Percentiles rank a stretch among this genome's conserved stretches.
Conservation (phyloP, 2,329 filamentous ascomycete species). For the Paracamarosporium sp. region DNA sequence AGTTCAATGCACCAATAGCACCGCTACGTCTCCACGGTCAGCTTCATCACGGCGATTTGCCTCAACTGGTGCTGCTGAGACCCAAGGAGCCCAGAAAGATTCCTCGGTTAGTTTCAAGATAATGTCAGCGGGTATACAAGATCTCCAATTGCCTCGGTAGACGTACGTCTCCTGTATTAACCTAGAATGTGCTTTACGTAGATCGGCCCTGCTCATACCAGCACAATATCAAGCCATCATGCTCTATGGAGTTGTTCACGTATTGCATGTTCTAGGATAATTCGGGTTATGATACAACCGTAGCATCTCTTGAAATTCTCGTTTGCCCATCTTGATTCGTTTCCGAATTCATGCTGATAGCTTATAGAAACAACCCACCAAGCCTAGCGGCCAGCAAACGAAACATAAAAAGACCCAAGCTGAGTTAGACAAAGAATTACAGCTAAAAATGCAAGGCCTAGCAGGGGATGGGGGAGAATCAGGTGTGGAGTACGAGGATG, state of each 20-base stretch:
- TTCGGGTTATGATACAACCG: too few species aligned
- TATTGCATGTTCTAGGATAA: too few species aligned
- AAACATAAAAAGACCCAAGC: conserved; percentile 59
- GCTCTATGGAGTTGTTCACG: too few species aligned
- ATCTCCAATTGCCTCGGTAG: not conserved
- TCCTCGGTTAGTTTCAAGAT: conserved; percentile 5
- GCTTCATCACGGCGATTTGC: conserved; percentile 7
- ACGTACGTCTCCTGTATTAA: too few species aligned
- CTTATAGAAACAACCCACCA: conserved; percentile 16
- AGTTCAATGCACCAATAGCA: not conserved
- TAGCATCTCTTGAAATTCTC: not conserved
- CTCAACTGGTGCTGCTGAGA: conserved; percentile 3
- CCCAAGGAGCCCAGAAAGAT: conserved; percentile 3
- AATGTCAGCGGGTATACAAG: not conserved
- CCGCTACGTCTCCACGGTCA: not conserved
- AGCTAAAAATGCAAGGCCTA: conserved; percentile 68
- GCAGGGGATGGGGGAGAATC: conserved; percentile 74
- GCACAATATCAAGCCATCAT: too few species aligned
- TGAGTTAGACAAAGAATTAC: conserved; percentile 71
- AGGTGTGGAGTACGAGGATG: conserved; percentile 78
- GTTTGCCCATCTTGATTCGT: not conserved
- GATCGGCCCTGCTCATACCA: too few species aligned
- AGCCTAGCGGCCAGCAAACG: conserved; percentile 22
- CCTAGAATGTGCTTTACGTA: too few species aligned
- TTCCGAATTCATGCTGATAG: conserved; percentile 3